Evolutionary conservation across 2,329 filamentous ascomycete genomes (phyloP).

Genomic region (Talaromyces amestolkiae): DNA sequence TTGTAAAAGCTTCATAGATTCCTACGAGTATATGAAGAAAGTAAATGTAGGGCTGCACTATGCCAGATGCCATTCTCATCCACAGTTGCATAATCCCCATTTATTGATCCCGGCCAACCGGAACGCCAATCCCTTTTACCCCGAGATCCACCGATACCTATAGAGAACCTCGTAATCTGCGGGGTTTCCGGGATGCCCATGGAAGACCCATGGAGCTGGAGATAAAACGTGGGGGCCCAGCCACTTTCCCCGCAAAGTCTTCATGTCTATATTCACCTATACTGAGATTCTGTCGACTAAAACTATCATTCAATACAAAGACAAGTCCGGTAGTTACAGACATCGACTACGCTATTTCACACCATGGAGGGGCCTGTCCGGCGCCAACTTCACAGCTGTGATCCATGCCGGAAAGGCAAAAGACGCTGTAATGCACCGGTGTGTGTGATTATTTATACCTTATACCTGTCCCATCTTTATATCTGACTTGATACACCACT

Average conservation of each 20-base stretch:
- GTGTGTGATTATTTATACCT: background rate
- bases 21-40: background rate
- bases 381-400: conserved; percentile 13
- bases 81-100: background rate
- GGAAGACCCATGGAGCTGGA: background rate
- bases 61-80: background rate
- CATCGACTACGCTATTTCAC: background rate
- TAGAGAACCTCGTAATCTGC: background rate
- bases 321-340: background rate
- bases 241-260: background rate
- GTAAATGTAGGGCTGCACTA: background rate
- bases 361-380: conserved; percentile 5
- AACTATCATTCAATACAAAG: no score
- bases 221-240: background rate
- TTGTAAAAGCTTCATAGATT: background rate
- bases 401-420: conserved; percentile 15
- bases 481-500: background rate
- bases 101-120: background rate
- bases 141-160: background rate
- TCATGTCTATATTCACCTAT: no score
- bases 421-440: conserved; percentile 12
- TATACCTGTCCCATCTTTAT: background rate
- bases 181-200: background rate
- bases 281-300: no score
- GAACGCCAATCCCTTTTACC: background rate